These are phyloP conservation scores for Alternaria sp. DNA, from an alignment of 2,329 filamentous ascomycete genomes.

Conservation along the genomic window DNA sequence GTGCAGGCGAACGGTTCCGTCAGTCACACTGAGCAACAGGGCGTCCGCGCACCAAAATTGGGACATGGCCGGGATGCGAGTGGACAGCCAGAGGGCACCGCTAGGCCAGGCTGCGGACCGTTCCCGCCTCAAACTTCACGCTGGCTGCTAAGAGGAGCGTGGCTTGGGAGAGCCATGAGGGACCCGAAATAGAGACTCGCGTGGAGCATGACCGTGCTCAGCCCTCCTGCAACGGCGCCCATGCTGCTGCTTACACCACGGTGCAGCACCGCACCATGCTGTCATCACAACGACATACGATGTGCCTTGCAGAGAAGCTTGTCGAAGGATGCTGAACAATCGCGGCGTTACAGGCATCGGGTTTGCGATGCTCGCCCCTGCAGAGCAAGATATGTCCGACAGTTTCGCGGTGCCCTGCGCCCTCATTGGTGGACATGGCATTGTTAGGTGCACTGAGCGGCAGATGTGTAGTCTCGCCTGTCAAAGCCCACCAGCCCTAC, in stretches of 20 bases:
- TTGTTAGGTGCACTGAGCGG: conserved; percentile 24
- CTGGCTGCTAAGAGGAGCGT: conserved; percentile 39
- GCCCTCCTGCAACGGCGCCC: conserved; percentile 38
- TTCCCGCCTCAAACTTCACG: conserved; percentile 43
- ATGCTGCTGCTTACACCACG: conserved; percentile 33
- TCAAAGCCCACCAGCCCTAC: conserved; percentile 13
- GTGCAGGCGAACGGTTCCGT: conserved; percentile 46
- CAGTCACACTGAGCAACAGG: conserved; percentile 35
- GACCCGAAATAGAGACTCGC: conserved; percentile 40
- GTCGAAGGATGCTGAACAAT: conserved; percentile 10
- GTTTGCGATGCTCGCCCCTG: conserved; percentile 22
- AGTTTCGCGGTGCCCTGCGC: conserved; percentile 6
- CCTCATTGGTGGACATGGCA: conserved; percentile 25
- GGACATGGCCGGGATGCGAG: conserved; percentile 27
- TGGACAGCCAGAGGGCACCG: conserved; percentile 23
- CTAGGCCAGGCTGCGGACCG: conserved; percentile 47
- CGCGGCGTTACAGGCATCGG: neutral
- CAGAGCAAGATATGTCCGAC: conserved; percentile 16
- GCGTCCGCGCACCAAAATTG: conserved; percentile 41
- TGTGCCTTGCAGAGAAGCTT: conserved; percentile 6
- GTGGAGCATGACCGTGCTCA: conserved; percentile 34
- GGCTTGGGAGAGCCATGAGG: conserved; percentile 33
- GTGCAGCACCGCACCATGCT: conserved; percentile 28
- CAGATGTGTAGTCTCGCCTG: conserved; percentile 25
- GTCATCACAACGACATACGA: conserved; percentile 20